phyloP scores from a whole-genome alignment of 164 flowering plant species.

The Santalum album region DNA sequence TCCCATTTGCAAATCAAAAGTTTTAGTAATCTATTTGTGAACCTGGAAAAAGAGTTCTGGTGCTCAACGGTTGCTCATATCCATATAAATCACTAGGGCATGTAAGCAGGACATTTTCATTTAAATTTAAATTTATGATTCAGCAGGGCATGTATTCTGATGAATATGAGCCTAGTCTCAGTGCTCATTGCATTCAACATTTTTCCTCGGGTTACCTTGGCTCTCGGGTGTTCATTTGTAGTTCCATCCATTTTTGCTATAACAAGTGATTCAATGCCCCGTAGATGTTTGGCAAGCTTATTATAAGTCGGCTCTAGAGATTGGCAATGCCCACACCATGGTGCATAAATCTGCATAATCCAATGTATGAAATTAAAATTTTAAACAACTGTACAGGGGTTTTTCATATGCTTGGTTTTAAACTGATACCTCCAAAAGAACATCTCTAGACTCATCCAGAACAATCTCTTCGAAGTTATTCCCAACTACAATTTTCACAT shows the following conservation, averaged over 20 bases:
- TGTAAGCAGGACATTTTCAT: no score
- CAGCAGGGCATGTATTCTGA: no score
- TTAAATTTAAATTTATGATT: no score
- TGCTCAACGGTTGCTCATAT: no score
- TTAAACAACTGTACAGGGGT: background rate
- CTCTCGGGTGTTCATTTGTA: slow-evolving; percentile 88
- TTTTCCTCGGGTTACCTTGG: no score
- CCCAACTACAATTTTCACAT: slow-evolving; percentile 86
- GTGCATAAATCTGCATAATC: slow-evolving; percentile 86
- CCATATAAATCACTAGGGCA: no score
- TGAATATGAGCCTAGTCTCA: no score
- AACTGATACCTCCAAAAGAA: slow-evolving; percentile 82
- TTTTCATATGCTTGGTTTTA: background rate
- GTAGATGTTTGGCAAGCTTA: slow-evolving; percentile 84
- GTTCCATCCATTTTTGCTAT: slow-evolving; percentile 98
- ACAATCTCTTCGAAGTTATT: slow-evolving; percentile 89
- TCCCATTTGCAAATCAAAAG: background rate
- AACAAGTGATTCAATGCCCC: slow-evolving; percentile 67
- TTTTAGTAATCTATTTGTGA: background rate
- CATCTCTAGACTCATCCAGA: slow-evolving; percentile 95
- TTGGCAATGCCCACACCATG: slow-evolving; percentile 99
- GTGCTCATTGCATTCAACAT: no score
- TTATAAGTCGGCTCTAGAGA: slow-evolving; percentile 84
- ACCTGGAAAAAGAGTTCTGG: no score
- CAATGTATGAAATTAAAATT: background rate